These are phyloP conservation scores for Quercus agrifolia DNA, from an alignment of 306 rosid species.

Conservation along the genomic window DNA sequence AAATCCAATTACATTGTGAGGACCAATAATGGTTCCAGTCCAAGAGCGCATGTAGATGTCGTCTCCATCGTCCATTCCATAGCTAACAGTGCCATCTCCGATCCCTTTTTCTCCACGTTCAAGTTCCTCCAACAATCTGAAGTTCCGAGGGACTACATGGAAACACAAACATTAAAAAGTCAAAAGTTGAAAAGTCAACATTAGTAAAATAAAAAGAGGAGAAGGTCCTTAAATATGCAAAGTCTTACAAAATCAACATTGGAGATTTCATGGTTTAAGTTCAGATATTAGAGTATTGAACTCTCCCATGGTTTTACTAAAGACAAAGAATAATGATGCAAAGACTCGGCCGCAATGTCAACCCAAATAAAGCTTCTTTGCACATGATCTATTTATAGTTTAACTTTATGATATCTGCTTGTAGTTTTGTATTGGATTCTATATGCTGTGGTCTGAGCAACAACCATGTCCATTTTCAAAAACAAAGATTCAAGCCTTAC, in stretches of 20 bases:
- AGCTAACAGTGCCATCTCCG: slow-evolving; percentile 92
- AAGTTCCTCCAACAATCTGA: slow-evolving; percentile 99
- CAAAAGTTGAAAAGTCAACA: background rate
- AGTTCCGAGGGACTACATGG: slow-evolving; percentile 90
- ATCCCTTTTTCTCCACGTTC: slow-evolving; percentile 97
- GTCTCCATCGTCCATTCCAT: slow-evolving; percentile 99
- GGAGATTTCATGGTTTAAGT: background rate
- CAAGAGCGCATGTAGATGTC: slow-evolving; percentile 97
- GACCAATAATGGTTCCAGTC: slow-evolving; percentile 95
- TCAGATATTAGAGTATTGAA: background rate
- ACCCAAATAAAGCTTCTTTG: background rate
- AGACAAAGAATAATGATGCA: background rate
- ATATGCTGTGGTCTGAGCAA: background rate
- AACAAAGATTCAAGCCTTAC: background rate
- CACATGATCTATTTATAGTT: background rate
- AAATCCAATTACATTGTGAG: slow-evolving; percentile 75
- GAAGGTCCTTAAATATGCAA: background rate
- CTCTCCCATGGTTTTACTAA: background rate
- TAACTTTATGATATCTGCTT: background rate
- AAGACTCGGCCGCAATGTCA: background rate
- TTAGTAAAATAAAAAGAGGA: background rate
- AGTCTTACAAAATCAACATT: background rate
- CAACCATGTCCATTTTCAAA: background rate
- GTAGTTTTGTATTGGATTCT: background rate
- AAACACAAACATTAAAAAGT: slow-evolving; percentile 22